Evolutionary conservation across 768 basidiomycete species (phyloP).

Genomic region (Psilocybe cyanescens): DNA sequence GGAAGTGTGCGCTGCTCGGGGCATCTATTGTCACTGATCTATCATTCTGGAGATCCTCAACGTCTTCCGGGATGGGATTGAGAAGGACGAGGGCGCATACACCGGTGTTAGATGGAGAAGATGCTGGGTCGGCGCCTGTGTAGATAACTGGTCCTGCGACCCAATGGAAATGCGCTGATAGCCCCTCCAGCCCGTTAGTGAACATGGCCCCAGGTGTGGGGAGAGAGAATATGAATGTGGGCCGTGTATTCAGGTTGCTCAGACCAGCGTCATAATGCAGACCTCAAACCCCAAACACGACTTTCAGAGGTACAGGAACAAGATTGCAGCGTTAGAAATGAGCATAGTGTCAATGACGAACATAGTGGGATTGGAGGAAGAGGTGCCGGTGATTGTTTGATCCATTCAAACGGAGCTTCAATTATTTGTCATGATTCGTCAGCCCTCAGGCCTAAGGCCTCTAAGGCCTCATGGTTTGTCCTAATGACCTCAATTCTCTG

Average conservation of each 20-base stretch:
- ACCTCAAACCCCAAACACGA: too few species aligned
- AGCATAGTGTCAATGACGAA: too few species aligned
- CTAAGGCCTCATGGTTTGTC: too few species aligned
- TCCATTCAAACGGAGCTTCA: too few species aligned
- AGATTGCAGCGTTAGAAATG: too few species aligned
- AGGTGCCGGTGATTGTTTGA: too few species aligned
- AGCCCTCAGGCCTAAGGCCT: too few species aligned
- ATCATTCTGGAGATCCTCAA: constrained; percentile 27
- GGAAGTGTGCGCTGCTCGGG: constrained; percentile 26
- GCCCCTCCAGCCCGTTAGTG: constrained; percentile 24
- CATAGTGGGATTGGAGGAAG: too few species aligned
- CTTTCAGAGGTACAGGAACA: too few species aligned
- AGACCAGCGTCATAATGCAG: not conserved
- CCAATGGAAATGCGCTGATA: constrained; percentile 29
- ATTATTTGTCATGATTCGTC: too few species aligned
- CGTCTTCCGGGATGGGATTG: constrained; percentile 17
- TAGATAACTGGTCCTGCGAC: constrained; percentile 28
- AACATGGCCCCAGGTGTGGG: constrained; percentile 13
- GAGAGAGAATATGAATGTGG: constrained; percentile 24
- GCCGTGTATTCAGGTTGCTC: constrained; percentile 27
- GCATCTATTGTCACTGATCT: constrained; percentile 23
- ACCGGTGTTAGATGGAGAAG: constrained; percentile 16
- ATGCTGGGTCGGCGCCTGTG: constrained; percentile 4
- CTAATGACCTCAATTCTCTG: too few species aligned
- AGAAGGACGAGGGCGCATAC: constrained; percentile 22